Conservation (phyloP, 371 early-diverging fungal genomes). For the Umbelopsis sp. region DNA sequence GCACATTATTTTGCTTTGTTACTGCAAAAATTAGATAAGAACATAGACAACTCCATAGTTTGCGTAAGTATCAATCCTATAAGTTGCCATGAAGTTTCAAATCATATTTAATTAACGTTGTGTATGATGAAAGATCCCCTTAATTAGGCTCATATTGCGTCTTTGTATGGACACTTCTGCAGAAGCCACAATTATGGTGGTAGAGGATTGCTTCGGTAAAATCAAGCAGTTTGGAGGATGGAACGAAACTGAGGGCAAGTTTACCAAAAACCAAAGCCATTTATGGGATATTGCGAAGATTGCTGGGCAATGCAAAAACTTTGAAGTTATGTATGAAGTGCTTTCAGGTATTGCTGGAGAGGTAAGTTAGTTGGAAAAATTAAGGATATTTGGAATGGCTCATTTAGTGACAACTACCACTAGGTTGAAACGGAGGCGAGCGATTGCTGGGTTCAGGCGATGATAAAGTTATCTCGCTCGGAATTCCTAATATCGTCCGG, state of each 20-base stretch:
- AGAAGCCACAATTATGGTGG: no score
- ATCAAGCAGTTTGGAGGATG: conserved; percentile 32
- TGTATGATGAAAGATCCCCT: no score
- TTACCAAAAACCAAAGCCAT: conserved; percentile 34
- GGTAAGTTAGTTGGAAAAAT: conserved; percentile 18
- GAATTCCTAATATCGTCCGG: conserved; percentile 28
- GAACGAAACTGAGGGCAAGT: conserved; percentile 22
- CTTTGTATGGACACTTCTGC: no score
- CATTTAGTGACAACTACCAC: no score
- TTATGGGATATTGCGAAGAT: conserved; percentile 40
- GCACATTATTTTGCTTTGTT: neutral
- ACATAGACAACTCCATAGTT: neutral
- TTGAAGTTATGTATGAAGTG: conserved; percentile 35
- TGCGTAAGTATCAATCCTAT: neutral
- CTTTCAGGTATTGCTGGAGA: conserved; percentile 26
- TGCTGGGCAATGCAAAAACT: conserved; percentile 42
- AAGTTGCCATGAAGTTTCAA: no score
- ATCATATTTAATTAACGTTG: no score
- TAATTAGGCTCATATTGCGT: no score
- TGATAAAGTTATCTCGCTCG: conserved; percentile 33
- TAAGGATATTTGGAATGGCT: no score
- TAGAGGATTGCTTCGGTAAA: neutral
- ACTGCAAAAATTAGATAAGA: neutral
- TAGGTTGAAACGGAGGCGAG: conserved; percentile 38
- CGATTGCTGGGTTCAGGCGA: conserved; percentile 35